These are phyloP conservation scores for Pleurotus sapidus DNA, from an alignment of 768 basidiomycete species.

Conservation along the genomic window DNA sequence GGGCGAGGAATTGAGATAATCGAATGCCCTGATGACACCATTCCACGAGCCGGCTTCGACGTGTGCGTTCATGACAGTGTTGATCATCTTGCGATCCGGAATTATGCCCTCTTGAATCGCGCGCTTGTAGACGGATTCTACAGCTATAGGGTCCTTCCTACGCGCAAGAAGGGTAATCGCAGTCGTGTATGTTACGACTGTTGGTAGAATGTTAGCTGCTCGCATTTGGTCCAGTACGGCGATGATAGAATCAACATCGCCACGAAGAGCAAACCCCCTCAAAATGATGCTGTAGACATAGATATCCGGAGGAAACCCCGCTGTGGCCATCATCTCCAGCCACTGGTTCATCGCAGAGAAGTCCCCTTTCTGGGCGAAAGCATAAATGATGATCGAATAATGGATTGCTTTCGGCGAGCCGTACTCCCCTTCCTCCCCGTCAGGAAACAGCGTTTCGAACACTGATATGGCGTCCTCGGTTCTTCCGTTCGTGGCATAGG, in stretches of 20 bases:
- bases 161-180: slow-evolving; percentile 66
- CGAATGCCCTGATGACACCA: slow-evolving; percentile 69
- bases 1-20: slow-evolving; percentile 44
- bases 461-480: slow-evolving; percentile 37
- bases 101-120: slow-evolving; percentile 59
- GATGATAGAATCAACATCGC: slow-evolving; percentile 51
- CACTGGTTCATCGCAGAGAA: slow-evolving; percentile 48
- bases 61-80: slow-evolving; percentile 78
- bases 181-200: slow-evolving; percentile 56
- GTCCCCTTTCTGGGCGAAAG: slow-evolving; percentile 46
- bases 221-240: slow-evolving; percentile 63
- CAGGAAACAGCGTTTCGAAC: slow-evolving; percentile 57
- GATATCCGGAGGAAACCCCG: slow-evolving; percentile 50
- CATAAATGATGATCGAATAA: slow-evolving; percentile 56
- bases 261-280: slow-evolving; percentile 48
- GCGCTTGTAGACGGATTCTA: slow-evolving; percentile 63
- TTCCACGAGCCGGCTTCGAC: slow-evolving; percentile 79
- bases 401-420: slow-evolving; percentile 36
- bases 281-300: slow-evolving; percentile 62
- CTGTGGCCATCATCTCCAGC: slow-evolving; percentile 48
- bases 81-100: slow-evolving; percentile 65
- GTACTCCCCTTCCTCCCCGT: slow-evolving; percentile 21
- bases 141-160: slow-evolving; percentile 58
- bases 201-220: slow-evolving; percentile 40
- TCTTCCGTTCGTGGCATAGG: slow-evolving; percentile 46